Percentiles rank a stretch among this genome's conserved stretches.
Evolutionary conservation across 768 basidiomycete genomes (phyloP).

Genomic region (Rhizopogon vinicolor): DNA sequence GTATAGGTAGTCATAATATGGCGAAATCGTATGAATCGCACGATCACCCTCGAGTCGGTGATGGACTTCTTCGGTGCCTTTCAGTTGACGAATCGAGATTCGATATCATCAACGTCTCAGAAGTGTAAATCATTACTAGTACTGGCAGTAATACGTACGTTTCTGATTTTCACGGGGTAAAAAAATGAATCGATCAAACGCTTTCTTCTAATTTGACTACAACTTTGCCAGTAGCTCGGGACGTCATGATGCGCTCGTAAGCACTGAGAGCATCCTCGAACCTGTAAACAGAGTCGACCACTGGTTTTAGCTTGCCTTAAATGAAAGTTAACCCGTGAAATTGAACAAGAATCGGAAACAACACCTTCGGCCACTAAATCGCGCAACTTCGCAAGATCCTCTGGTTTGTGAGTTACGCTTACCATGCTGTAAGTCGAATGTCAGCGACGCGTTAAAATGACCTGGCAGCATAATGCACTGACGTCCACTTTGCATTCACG

Average conservation of each 20-base stretch:
- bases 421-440: conserved; percentile 27
- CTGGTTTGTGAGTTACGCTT: conserved; percentile 23
- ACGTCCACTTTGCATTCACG: conserved; percentile 42
- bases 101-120: not conserved
- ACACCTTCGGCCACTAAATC: conserved; percentile 40
- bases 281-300: conserved; percentile 54
- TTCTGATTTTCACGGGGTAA: not conserved
- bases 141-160: not conserved
- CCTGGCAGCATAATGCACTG: conserved; percentile 11
- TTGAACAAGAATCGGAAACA: not conserved
- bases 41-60: not conserved
- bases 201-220: conserved; percentile 44
- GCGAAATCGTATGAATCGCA: not conserved
- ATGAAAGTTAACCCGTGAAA: not conserved
- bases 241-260: conserved; percentile 55
- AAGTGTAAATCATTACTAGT: not conserved
- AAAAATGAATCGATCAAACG: not conserved
- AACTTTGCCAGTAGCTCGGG: conserved; percentile 61
- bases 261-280: conserved; percentile 58
- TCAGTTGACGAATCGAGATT: not conserved
- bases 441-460: not conserved
- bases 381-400: conserved; percentile 32
- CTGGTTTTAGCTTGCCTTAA: conserved; percentile 45
- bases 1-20: not conserved
- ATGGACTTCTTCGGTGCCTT: not conserved